Evolutionary conservation across 164 flowering plant genomes (phyloP).

Genomic region (grape (Vitis vinifera)): ASM3070453v1 NC_081805.1:1984001-1984500

Average conservation of each 20-base stretch:
- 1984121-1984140: no score
- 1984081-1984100: no score
- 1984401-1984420: slow-evolving; percentile 99
- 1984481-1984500: slow-evolving; percentile 99
- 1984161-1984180: no score
- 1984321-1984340: background rate
- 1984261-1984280: no score
- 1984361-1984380: slow-evolving; percentile 37
- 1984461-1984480: slow-evolving; percentile 99
- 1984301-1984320: background rate
- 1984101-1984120: no score
- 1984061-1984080: background rate
- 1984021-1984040: background rate
- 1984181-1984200: no score
- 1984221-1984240: no score
- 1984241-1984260: no score
- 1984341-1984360: background rate
- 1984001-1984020: background rate
- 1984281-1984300: no score
- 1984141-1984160: no score
- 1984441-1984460: slow-evolving; percentile 99
- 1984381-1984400: slow-evolving; percentile 98
- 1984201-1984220: no score
- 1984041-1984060: background rate
- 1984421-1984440: slow-evolving; percentile 98